phyloP scores from a whole-genome alignment of 2,329 filamentous ascomycete genomes.

The Boeremia lycopersici region DNA sequence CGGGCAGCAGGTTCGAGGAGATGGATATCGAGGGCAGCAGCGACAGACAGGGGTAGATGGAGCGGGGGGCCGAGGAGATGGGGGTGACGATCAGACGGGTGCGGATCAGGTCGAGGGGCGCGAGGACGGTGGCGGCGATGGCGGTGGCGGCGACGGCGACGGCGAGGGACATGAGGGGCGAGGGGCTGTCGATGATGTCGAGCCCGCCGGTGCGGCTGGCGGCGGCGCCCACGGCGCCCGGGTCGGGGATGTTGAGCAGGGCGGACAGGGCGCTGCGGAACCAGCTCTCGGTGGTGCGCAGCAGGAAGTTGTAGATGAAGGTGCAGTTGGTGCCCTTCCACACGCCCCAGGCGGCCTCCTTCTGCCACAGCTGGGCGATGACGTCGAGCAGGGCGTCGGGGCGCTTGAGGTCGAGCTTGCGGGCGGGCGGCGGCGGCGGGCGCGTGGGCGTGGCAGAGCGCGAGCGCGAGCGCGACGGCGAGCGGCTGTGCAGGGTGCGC shows the following conservation, averaged over 20 bases:
- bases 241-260: constrained; percentile 85
- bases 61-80: constrained; percentile 73
- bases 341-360: constrained; percentile 86
- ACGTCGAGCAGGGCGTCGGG: constrained; percentile 85
- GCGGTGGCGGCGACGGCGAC: constrained; percentile 71
- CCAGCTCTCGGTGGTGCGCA: constrained; percentile 90
- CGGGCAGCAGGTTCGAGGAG: constrained; percentile 72
- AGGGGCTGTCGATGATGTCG: constrained; percentile 81
- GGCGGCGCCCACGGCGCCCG: constrained; percentile 61
- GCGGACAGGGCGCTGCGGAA: constrained; percentile 89
- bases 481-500: constrained; percentile 25
- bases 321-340: constrained; percentile 95
- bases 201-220: constrained; percentile 65
- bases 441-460: constrained; percentile 48
- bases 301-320: constrained; percentile 86
- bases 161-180: constrained; percentile 79
- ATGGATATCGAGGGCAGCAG: constrained; percentile 74
- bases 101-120: constrained; percentile 87
- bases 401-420: constrained; percentile 74
- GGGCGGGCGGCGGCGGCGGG: constrained; percentile 50
- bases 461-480: constrained; percentile 47
- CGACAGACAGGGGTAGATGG: constrained; percentile 77
- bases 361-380: constrained; percentile 84
- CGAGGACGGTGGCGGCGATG: constrained; percentile 77
- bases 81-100: constrained; percentile 87